phyloP scores from a whole-genome alignment of 2,329 filamentous ascomycete species.

The Colletotrichum scovillei region DNA sequence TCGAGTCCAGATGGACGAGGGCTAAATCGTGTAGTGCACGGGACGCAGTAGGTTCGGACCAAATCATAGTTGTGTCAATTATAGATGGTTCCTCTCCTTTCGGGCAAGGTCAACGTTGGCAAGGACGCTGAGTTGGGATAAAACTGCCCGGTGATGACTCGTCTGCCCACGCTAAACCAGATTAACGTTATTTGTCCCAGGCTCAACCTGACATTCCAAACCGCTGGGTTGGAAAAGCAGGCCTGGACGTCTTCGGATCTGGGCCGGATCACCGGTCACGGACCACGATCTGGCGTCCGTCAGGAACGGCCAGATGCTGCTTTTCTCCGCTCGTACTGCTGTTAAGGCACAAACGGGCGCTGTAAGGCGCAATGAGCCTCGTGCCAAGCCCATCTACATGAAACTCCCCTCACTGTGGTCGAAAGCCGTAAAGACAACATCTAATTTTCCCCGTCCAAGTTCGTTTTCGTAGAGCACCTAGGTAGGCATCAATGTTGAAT shows the following conservation, averaged over 20 bases:
- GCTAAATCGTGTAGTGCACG: no score
- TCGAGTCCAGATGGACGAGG: no score
- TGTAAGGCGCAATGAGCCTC: neutral
- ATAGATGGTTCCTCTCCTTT: neutral
- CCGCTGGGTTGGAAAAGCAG: neutral
- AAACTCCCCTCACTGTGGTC: neutral
- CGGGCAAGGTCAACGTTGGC: neutral
- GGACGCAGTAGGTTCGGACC: no score
- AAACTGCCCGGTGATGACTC: neutral
- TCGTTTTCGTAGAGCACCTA: neutral
- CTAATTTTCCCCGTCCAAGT: neutral
- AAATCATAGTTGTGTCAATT: neutral
- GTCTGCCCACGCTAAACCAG: slow-evolving; percentile 1
- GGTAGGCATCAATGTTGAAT: neutral
- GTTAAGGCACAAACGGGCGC: no score
- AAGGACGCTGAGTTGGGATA: neutral
- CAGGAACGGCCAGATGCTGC: no score
- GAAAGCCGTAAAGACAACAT: neutral
- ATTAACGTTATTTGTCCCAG: neutral
- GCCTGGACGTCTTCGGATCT: slow-evolving; percentile 1
- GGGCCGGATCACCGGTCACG: neutral
- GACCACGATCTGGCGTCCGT: neutral
- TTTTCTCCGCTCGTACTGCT: no score
- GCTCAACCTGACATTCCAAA: neutral
- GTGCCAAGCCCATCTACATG: neutral